Conservation (phyloP, 352 stramenopile genomes). For the Plasmopara halstedii region DNA sequence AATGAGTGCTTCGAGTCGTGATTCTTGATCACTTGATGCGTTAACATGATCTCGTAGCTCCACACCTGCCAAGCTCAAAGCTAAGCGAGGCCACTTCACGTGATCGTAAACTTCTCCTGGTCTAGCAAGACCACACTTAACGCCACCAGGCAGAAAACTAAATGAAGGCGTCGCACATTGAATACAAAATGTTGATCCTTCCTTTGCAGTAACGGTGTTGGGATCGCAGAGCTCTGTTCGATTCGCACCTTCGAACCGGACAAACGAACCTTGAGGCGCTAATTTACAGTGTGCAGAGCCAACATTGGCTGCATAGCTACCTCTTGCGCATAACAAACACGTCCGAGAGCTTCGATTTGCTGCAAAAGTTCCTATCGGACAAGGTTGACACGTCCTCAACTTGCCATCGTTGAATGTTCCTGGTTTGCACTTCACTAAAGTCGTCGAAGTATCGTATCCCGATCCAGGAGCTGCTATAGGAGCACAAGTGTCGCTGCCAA, state of each 20-base stretch:
- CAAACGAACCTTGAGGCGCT: slow-evolving; percentile 27
- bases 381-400: slow-evolving; percentile 23
- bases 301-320: slow-evolving; percentile 23
- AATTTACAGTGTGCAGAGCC: slow-evolving; percentile 22
- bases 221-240: slow-evolving; percentile 24
- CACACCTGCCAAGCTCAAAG: slow-evolving; percentile 17
- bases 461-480: slow-evolving; percentile 11
- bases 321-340: slow-evolving; percentile 27
- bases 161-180: slow-evolving; percentile 21
- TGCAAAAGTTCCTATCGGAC: slow-evolving; percentile 25
- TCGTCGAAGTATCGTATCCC: slow-evolving; percentile 5
- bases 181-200: slow-evolving; percentile 23
- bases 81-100: slow-evolving; percentile 26
- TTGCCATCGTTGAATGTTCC: slow-evolving; percentile 34
- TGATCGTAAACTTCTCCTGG: slow-evolving; percentile 38
- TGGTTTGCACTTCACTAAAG: slow-evolving; percentile 17
- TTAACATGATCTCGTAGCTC: slow-evolving; percentile 6
- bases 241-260: slow-evolving; percentile 21
- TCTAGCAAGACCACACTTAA: slow-evolving; percentile 18
- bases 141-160: slow-evolving; percentile 25
- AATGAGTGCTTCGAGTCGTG: slow-evolving; percentile 7
- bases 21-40: neutral
- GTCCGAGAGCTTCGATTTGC: neutral
- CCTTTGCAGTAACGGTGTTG: slow-evolving; percentile 9
- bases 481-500: slow-evolving; percentile 22